Evolutionary conservation across 2,329 filamentous ascomycete species (phyloP).

Genomic region (Phyllosticta capitalensis): DNA sequence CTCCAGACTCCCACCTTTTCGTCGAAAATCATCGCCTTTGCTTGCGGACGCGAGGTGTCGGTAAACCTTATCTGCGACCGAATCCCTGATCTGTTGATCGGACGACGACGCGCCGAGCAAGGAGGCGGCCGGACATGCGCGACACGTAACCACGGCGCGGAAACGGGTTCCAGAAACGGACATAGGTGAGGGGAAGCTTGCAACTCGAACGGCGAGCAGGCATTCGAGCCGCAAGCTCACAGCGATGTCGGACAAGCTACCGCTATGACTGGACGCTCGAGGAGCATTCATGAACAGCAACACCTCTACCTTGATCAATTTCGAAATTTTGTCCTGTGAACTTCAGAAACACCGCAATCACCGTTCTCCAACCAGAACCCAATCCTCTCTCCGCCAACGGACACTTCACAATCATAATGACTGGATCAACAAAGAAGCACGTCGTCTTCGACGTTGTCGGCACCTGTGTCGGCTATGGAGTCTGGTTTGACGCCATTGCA

Average conservation of each 20-base stretch:
- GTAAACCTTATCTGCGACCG: not conserved
- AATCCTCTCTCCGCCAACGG: not conserved
- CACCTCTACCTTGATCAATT: not conserved
- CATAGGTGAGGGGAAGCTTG: not conserved
- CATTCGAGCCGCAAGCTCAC: not conserved
- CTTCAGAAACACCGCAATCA: not conserved
- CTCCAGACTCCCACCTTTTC: not conserved
- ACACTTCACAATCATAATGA: not conserved
- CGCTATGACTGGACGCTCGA: not conserved
- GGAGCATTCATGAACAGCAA: too few species aligned
- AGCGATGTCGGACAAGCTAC: slow-evolving; percentile 3
- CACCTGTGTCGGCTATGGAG: slow-evolving; percentile 40
- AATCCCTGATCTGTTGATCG: not conserved
- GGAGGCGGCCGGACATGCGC: not conserved
- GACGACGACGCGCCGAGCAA: not conserved
- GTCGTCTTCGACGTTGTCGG: slow-evolving; percentile 38
- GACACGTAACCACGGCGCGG: not conserved
- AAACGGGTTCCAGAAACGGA: not conserved
- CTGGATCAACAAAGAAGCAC: slow-evolving; percentile 4
- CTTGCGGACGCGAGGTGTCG: not conserved
- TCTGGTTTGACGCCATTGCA: slow-evolving; percentile 34
- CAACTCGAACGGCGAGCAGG: not conserved
- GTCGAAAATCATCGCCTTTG: not conserved
- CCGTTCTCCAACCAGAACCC: not conserved
- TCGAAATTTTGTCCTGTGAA: not conserved